These are phyloP conservation scores for Cadophora luteo-olivacea DNA, from an alignment of 2,329 filamentous ascomycete species.

Conservation along the genomic window DNA sequence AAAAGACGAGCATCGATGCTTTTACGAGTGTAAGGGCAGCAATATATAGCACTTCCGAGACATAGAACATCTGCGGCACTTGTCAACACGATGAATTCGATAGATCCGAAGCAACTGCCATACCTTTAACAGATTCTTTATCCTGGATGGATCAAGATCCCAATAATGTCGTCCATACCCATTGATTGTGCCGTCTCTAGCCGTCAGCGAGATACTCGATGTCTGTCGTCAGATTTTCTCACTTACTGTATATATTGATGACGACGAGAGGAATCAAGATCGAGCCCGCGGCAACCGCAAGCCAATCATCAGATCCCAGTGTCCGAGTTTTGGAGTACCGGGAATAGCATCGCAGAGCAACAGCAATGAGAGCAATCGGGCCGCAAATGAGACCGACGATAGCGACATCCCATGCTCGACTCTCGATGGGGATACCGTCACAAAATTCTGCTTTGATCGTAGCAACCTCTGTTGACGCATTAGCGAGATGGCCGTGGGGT, in stretches of 20 bases:
- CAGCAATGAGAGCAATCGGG: conserved; percentile 24
- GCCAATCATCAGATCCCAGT: conserved; percentile 31
- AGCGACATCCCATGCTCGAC: conserved; percentile 16
- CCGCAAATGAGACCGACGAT: conserved; percentile 23
- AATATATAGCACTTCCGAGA: conserved; percentile 29
- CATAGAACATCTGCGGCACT: conserved; percentile 28
- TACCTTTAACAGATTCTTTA: conserved; percentile 25
- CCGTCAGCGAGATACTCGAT: neutral
- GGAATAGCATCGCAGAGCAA: conserved; percentile 31
- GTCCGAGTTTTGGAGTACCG: conserved; percentile 21
- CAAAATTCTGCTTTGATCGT: conserved; percentile 25
- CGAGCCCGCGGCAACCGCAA: conserved; percentile 17
- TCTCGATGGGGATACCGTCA: conserved; percentile 23
- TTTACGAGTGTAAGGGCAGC: conserved; percentile 27
- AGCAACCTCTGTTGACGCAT: conserved; percentile 19
- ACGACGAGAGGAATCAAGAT: conserved; percentile 21
- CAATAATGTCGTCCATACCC: conserved; percentile 31
- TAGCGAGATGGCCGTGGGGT: neutral
- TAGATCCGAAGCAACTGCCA: neutral
- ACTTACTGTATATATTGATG: conserved; percentile 29
- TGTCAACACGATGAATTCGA: neutral
- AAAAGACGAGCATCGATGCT: conserved; percentile 32
- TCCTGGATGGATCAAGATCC: conserved; percentile 27
- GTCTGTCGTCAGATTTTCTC: too few relatives aligned
- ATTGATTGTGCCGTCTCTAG: conserved; percentile 22